Base-by-base conservation (phyloP, 495 filamentous ascomycete genomes). In the Xylaria intraflava region DNA sequence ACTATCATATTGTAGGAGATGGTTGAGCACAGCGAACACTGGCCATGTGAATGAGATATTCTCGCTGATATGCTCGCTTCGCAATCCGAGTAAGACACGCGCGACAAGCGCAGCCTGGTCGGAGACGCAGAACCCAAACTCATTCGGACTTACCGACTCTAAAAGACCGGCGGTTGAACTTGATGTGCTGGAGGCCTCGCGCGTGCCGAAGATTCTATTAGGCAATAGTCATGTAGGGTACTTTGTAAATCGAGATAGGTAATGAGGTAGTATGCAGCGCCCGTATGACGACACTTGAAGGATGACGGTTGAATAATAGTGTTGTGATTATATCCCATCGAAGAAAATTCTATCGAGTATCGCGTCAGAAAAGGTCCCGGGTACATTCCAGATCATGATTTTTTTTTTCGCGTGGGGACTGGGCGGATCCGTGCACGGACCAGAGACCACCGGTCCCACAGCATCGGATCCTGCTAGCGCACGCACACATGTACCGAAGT, bases 21-120 rank as follows among this genome's bases (percentile, higher is more conserved):
- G 17, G 48, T 24, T 17, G 5, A n/a, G 43, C 7, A n/a, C 33
- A 22, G 40, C 33, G 47, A 30, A 27, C n/a, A 6, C 30, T 14
- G 20, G 47, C 24, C 33, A 50, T 20, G 17, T 33, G 20, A 49
- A 49, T 33, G 10, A 45, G 33, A 38, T 46, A 46, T n/a, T 64
- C 47, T 29, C 27, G 31, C n/a, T n/a, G 24, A 57, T 60, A 36
- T 67, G 8, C 9, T 12, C 23, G 43, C 19, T 12, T 49, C 55
- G 54, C 56, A 61, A 53, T 53, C 58, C 55, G 56, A 64, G 58
- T 59, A 60, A 29, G 59, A 56, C 59, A 62, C 61, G 52, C 40
- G 58, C 52, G 53, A 55, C 48, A 59, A 47, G 16, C 26, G 22
- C 40, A 33, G 12, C 31, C 24, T n/a, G 36, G 12, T 12, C 14